Percentiles rank a stretch among this genome's conserved stretches.
Evolutionary conservation across 2,329 filamentous ascomycete genomes (phyloP).

Genomic region (Cladosporium cucumerinum): DNA sequence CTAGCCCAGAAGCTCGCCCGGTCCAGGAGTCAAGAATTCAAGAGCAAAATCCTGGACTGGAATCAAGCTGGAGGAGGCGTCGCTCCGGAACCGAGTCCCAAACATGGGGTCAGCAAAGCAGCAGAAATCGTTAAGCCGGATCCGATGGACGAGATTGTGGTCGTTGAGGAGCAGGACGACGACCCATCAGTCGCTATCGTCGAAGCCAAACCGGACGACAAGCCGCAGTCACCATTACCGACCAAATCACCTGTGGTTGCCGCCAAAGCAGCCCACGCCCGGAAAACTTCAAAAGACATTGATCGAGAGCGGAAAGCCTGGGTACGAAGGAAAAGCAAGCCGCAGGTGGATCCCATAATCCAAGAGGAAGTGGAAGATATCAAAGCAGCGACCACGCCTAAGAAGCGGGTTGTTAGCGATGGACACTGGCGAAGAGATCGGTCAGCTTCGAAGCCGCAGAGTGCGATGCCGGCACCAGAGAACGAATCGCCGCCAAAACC

Average conservation of each 20-base stretch:
- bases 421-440: constrained; percentile 65
- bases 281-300: constrained; percentile 27
- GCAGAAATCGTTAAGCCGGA: neutral
- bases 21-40: constrained; percentile 33
- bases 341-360: constrained; percentile 38
- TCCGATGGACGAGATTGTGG: constrained; percentile 24
- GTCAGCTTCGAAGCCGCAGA: constrained; percentile 14
- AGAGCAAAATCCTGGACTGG: constrained; percentile 34
- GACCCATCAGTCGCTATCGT: constrained; percentile 11
- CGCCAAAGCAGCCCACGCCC: constrained; percentile 16
- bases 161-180: constrained; percentile 20
- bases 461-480: constrained; percentile 26
- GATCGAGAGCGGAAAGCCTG: constrained; percentile 35
- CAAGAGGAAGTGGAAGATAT: constrained; percentile 42
- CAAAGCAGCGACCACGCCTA: constrained; percentile 62
- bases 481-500: constrained; percentile 31
- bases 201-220: constrained; percentile 14
- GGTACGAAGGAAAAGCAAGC: constrained; percentile 35
- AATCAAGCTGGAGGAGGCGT: constrained; percentile 30
- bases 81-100: constrained; percentile 27
- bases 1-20: constrained; percentile 28
- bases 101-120: constrained; percentile 22
- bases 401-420: constrained; percentile 90
- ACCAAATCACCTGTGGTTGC: constrained; percentile 4
- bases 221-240: neutral